These are phyloP conservation scores for Phytophthora boehmeriae DNA, from an alignment of 352 stramenopile genomes.

Conservation along the genomic window DNA sequence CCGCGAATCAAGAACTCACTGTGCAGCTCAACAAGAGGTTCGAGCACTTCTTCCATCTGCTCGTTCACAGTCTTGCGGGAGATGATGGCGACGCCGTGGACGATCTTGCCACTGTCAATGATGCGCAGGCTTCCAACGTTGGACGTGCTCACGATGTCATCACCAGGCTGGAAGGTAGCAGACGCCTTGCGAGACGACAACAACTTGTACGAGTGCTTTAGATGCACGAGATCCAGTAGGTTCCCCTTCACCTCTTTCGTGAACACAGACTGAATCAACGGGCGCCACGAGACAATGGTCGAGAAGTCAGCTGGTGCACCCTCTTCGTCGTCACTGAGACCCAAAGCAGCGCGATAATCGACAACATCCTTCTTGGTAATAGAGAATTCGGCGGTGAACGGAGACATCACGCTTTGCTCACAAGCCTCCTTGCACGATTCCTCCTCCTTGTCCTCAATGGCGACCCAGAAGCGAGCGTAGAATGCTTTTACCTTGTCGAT, in stretches of 20 bases:
- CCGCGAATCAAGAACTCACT: constrained; percentile 89
- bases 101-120: constrained; percentile 80
- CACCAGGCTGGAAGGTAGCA: constrained; percentile 57
- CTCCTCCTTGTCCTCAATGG: constrained; percentile 59
- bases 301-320: constrained; percentile 74
- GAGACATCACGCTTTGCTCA: constrained; percentile 58
- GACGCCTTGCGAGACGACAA: constrained; percentile 43
- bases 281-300: constrained; percentile 81
- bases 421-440: constrained; percentile 66
- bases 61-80: constrained; percentile 61
- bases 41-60: constrained; percentile 57
- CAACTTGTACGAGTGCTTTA: constrained; percentile 87
- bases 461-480: constrained; percentile 81
- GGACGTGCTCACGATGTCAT: constrained; percentile 76
- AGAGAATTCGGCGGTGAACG: constrained; percentile 68
- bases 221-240: constrained; percentile 81
- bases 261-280: constrained; percentile 86
- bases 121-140: constrained; percentile 79
- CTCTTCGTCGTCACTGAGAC: constrained; percentile 32
- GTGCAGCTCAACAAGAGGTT: constrained; percentile 75
- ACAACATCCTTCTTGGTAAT: constrained; percentile 61
- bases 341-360: constrained; percentile 65
- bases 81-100: constrained; percentile 72
- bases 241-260: constrained; percentile 83
- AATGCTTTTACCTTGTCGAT: constrained; percentile 74